Base-by-base conservation (phyloP, 495 filamentous ascomycete genomes). In the Aspergillus hancockii region DNA sequence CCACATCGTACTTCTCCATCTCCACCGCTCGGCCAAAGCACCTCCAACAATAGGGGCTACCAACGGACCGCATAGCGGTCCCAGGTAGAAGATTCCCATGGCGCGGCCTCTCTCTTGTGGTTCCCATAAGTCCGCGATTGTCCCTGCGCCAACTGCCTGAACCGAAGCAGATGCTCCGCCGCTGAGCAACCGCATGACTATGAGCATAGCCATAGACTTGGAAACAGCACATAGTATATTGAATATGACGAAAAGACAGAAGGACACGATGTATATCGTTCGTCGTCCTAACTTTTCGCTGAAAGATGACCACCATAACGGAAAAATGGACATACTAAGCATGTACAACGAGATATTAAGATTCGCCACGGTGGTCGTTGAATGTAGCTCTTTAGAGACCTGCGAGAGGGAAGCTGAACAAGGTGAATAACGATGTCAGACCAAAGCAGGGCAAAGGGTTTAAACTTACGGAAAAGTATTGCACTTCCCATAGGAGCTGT, bases 71-170 rank as follows among this genome's bases (percentile, higher is more conserved):
- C 88, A 83, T n/a, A 97, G 75, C 1, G 93, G 93, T 0, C 93
- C 93, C 0, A 97, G 79, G 59, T 96, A 98, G 72, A 97, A 98
- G 22, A 90, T 84, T 2, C 91, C 88, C 91, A 98, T 96, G n/a
- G 92, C 93, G 22, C 77, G 78, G 8, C 93, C 93, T 55, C 93
- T 79, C 69, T 96, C 89, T 21, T 78, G 81, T 1, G 85, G 68
- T 57, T 93, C 90, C 93, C 93, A 98, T 1, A 97, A 82, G 74
- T 97, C 93, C 10, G 93, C 88, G 43, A 97, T 92, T 3, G 92
- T 95, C 16, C 93, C 93, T 16, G 93, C 93, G 19, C 93, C 93
- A 23, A 97, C 92, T 16, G 91, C 91, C 66, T 97, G 93, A 0
- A 96, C 93, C 0, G 87, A 90, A 0, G 92, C 93, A 13, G 92